These are phyloP conservation scores for Trematosphaeria pertusa DNA, from an alignment of 2,329 filamentous ascomycete genomes.

Conservation along the genomic window DNA sequence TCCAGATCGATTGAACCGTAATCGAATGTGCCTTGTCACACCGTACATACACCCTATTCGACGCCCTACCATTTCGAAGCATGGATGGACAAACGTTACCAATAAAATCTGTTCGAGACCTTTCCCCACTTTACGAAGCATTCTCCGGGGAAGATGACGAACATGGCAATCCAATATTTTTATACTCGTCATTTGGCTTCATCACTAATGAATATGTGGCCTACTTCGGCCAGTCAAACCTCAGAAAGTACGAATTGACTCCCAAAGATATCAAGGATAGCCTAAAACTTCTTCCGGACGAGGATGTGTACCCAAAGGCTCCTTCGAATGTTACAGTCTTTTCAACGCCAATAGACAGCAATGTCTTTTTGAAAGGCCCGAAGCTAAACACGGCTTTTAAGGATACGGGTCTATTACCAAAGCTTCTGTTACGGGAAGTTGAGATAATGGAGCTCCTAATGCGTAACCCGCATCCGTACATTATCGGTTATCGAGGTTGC, in stretches of 20 bases:
- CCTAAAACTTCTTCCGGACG: slow-evolving; percentile 19
- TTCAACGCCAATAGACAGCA: slow-evolving; percentile 6
- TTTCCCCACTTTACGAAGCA: slow-evolving; percentile 16
- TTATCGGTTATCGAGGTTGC: slow-evolving; percentile 21
- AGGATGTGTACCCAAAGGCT: slow-evolving; percentile 20
- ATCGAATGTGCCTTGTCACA: background rate
- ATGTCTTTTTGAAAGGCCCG: slow-evolving; percentile 19
- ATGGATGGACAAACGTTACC: slow-evolving; percentile 1
- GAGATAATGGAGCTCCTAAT: slow-evolving; percentile 18
- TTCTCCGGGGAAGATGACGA: slow-evolving; percentile 23
- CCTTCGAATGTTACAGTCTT: slow-evolving; percentile 16
- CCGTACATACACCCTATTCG: slow-evolving; percentile 1
- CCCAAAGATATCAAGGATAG: slow-evolving; percentile 9
- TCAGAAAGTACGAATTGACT: slow-evolving; percentile 17
- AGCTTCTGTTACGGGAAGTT: slow-evolving; percentile 21
- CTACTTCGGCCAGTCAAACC: slow-evolving; percentile 20
- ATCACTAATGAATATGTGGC: slow-evolving; percentile 14
- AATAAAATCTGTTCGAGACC: slow-evolving; percentile 13
- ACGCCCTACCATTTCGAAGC: slow-evolving; percentile 5
- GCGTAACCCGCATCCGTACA: slow-evolving; percentile 19
- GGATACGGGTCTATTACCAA: slow-evolving; percentile 13
- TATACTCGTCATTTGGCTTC: slow-evolving; percentile 20
- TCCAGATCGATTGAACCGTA: background rate
- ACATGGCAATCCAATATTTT: slow-evolving; percentile 19
- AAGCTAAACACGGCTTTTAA: slow-evolving; percentile 15